Conservation (phyloP, 2,329 filamentous ascomycete species). For the Fonsecaea multimorphosa region DNA sequence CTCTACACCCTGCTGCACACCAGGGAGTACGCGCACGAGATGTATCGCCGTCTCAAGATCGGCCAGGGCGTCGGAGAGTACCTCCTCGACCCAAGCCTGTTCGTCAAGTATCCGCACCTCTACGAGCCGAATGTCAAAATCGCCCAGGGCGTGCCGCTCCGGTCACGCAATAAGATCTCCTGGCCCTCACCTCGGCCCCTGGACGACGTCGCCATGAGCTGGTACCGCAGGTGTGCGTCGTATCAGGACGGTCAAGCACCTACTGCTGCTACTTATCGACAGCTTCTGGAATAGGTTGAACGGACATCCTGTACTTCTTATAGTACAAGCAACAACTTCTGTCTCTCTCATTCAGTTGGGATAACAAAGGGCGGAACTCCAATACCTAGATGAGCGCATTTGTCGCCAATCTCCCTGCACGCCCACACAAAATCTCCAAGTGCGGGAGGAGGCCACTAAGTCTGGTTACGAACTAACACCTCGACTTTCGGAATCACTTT, state of each 20-base stretch:
- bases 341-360: neutral
- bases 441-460: too few species aligned
- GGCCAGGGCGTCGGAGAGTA: slow-evolving; percentile 14
- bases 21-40: slow-evolving; percentile 15
- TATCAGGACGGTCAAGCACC: neutral
- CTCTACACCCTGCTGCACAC: slow-evolving; percentile 25
- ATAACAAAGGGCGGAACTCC: too few species aligned
- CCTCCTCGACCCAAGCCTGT: slow-evolving; percentile 13
- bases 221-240: slow-evolving; percentile 16
- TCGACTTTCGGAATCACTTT: neutral
- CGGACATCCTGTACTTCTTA: neutral
- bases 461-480: too few species aligned
- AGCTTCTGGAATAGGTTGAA: neutral
- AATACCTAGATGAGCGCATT: neutral
- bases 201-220: slow-evolving; percentile 23
- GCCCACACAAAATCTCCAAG: neutral
- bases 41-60: slow-evolving; percentile 22
- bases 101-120: slow-evolving; percentile 29
- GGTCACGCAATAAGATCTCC: slow-evolving; percentile 22
- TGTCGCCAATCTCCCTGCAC: neutral
- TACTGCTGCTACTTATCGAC: neutral
- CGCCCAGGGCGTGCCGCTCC: slow-evolving; percentile 19
- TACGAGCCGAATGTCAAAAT: slow-evolving; percentile 22
- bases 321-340: neutral
- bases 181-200: slow-evolving; percentile 19